These are phyloP conservation scores for Marasmius sp. DNA, from an alignment of 1,284 basidiomycete genomes.

Conservation along the genomic window DNA sequence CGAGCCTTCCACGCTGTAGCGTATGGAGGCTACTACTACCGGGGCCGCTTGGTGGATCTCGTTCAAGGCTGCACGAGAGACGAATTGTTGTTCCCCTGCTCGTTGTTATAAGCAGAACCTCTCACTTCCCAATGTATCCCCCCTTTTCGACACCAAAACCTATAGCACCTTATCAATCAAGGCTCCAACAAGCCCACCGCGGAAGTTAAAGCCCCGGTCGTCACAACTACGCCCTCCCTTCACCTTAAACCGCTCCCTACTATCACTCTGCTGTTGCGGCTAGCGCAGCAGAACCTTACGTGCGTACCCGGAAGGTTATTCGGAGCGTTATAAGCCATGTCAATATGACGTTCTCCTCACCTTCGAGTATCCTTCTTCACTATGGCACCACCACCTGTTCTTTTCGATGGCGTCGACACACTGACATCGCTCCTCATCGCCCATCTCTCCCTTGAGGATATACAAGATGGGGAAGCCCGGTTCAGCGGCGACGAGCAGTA, in stretches of 20 bases:
- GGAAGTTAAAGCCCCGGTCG: too few relatives aligned
- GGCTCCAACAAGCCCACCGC: slow-evolving; percentile 1
- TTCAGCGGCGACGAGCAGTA: slow-evolving; percentile 4
- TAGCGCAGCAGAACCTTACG: too few relatives aligned
- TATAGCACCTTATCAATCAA: slow-evolving; percentile 28
- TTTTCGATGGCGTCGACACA: slow-evolving; percentile 23
- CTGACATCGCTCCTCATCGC: slow-evolving; percentile 33
- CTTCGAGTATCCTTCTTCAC: not conserved
- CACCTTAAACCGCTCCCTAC: too few relatives aligned
- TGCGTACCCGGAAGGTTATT: not conserved
- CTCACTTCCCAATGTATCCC: slow-evolving; percentile 20
- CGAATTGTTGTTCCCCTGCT: slow-evolving; percentile 34
- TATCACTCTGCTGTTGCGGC: too few relatives aligned
- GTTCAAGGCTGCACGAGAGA: slow-evolving; percentile 32
- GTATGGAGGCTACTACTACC: slow-evolving; percentile 25
- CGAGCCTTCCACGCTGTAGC: slow-evolving; percentile 24
- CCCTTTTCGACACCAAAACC: slow-evolving; percentile 22
- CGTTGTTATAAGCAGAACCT: slow-evolving; percentile 39
- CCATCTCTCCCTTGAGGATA: slow-evolving; percentile 30
- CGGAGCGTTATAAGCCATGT: not conserved
- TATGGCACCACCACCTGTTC: not conserved
- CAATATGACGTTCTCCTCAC: too few relatives aligned
- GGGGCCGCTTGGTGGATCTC: slow-evolving; percentile 22
- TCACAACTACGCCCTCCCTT: too few relatives aligned
- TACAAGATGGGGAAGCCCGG: not conserved